Percentiles rank a stretch among this genome's conserved stretches.
These are phyloP conservation scores for Pelargonium citronellum DNA, from an alignment of 441 rosid genomes.

Conservation along the genomic window DNA sequence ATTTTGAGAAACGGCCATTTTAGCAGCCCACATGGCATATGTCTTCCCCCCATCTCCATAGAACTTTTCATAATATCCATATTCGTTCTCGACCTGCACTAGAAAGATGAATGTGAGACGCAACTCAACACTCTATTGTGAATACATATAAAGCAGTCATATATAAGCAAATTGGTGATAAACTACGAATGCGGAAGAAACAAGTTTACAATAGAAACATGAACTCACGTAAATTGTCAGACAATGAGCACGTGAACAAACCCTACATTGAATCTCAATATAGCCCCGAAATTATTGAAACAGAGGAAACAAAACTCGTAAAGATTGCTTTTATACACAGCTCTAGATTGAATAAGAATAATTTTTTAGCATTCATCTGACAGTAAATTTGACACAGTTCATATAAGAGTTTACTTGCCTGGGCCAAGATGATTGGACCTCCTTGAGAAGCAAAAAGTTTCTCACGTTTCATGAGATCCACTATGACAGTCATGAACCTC, in stretches of 20 bases:
- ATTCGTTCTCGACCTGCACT: conserved; percentile 86
- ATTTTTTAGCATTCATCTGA: background rate
- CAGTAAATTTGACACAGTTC: background rate
- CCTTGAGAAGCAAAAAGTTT: conserved; percentile 93
- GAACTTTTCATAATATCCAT: conserved; percentile 56
- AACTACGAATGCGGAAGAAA: too few relatives aligned
- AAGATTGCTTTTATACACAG: background rate
- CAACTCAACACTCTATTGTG: background rate
- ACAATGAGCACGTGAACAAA: background rate
- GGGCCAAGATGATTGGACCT: conserved; percentile 93
- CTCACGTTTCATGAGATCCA: conserved; percentile 76
- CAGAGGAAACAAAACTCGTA: too few relatives aligned
- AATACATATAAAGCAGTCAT: background rate
- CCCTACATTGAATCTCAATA: background rate
- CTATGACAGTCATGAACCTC: conserved; percentile 65
- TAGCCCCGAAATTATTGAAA: background rate
- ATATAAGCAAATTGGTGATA: background rate
- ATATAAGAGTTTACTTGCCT: conserved; percentile 39
- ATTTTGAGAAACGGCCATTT: conserved; percentile 87
- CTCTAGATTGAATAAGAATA: background rate
- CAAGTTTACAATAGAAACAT: too few relatives aligned
- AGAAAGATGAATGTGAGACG: conserved; percentile 13
- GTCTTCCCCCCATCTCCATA: conserved; percentile 79
- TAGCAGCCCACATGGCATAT: conserved; percentile 84
- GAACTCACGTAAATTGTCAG: too few relatives aligned